Evolutionary conservation across 2,329 filamentous ascomycete species (phyloP), one percentile per base, ranked within the genome.

Genomic region (Massarina eburnea): DNA sequence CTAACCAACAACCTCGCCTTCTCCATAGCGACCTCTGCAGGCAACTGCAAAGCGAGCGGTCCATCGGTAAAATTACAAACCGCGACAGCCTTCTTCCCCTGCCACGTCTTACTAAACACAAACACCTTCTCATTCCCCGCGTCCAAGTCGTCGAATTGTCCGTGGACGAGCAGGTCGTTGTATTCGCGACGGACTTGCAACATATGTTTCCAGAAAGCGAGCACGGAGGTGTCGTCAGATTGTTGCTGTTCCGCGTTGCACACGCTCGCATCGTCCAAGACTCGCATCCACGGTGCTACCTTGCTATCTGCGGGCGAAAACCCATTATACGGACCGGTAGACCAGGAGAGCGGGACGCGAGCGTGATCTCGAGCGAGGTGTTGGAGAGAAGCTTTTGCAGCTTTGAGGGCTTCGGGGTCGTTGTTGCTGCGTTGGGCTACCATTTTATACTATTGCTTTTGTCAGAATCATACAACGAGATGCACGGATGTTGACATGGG

Each of bases 311-410:
- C 73, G 0, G 71, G 72, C 1, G 71, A 43, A 71, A 88, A 88
- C 1, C 85, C 85, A 0, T 80, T 82, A 51, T 84, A 76, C 1
- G 72, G 63, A 0, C 71, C 70, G 0, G 64, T 73, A 44, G 76
- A 76, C 85, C 85, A 89, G 52, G 85, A 83, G 72, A 89, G 81
- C 0, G 85, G 85, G 3, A 82, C 78, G n/a, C 85, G 76, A 8
- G 83, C 78, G 59, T 89, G 81, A 61, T 89, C 85, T 24, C 84
- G 74, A 5, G 78, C 83, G 22, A 86, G 77, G 47, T 78, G 73
- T 51, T 83, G 78, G 41, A 88, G 71, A 30, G 80, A 73, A 8
- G 72, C 65, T 55, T 78, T 75, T 0, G 76, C 79, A 29, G 76
- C 71, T 10, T 70, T 71, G 1, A 81, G 66, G 17, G 69, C 68